phyloP scores from a whole-genome alignment of 2,329 filamentous ascomycete genomes.

The Fusarium sp. region DNA sequence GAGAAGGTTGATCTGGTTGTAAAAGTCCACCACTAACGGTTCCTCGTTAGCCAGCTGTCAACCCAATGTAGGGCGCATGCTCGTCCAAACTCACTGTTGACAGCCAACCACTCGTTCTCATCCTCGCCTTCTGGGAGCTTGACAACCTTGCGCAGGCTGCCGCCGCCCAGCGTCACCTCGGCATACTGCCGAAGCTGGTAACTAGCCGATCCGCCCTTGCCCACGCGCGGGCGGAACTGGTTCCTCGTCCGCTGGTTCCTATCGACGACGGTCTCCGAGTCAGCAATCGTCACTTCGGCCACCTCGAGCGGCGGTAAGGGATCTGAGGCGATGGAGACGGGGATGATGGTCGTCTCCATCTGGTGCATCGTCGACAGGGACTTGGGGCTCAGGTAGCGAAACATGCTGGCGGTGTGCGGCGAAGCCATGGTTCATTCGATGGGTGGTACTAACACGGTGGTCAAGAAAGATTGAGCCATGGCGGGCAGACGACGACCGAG shows the following conservation, averaged over 20 bases:
- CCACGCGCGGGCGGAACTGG: constrained; percentile 88
- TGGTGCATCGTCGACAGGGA: constrained; percentile 46
- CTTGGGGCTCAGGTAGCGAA: constrained; percentile 48
- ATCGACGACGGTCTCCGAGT: constrained; percentile 41
- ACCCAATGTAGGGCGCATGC: not conserved
- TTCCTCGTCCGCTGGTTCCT: constrained; percentile 89
- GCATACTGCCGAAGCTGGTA: constrained; percentile 98
- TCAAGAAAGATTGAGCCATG: constrained; percentile 54
- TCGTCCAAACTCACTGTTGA: constrained; percentile 74
- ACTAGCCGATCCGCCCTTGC: constrained; percentile 83
- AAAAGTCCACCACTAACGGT: constrained; percentile 91
- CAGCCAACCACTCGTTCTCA: constrained; percentile 96
- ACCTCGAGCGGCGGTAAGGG: constrained; percentile 5
- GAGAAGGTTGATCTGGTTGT: constrained; percentile 99
- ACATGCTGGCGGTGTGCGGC: constrained; percentile 38
- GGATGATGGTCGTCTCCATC: constrained; percentile 45
- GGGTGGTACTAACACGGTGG: constrained; percentile 54
- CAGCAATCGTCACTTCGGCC: constrained; percentile 44
- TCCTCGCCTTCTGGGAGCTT: constrained; percentile 97
- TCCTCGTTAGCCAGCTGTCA: constrained; percentile 2
- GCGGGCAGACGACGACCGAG: constrained; percentile 20
- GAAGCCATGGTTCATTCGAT: constrained; percentile 1
- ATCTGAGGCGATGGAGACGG: constrained; percentile 39
- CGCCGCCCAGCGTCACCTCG: constrained; percentile 93
- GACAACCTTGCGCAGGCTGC: constrained; percentile 93